These are phyloP conservation scores for Solanum lycopersicoides DNA, from an alignment of 257 asterid species.

Conservation along the genomic window DNA sequence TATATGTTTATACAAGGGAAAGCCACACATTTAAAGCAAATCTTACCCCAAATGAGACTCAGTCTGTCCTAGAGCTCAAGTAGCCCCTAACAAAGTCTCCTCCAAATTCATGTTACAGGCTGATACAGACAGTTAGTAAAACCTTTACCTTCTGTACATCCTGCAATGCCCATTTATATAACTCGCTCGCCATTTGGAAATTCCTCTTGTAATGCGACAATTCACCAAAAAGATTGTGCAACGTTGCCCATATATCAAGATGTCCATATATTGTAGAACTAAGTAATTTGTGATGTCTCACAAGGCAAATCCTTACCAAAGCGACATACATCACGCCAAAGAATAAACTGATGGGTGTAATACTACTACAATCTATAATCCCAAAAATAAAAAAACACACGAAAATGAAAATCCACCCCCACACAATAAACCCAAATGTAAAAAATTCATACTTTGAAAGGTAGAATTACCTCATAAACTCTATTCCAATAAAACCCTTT, in stretches of 20 bases:
- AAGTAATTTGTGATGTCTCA: background rate
- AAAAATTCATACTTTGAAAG: too few relatives aligned
- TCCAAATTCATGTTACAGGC: constrained; percentile 78
- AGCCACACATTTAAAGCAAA: background rate
- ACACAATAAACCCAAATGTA: too few relatives aligned
- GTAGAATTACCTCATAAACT: too few relatives aligned
- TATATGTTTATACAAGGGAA: background rate
- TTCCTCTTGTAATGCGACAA: constrained; percentile 56
- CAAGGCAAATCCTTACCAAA: constrained; percentile 31
- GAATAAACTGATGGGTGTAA: too few relatives aligned
- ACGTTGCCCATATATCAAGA: constrained; percentile 45
- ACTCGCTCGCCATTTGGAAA: constrained; percentile 46
- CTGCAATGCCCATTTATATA: constrained; percentile 55
- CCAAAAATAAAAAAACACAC: too few relatives aligned
- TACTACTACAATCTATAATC: too few relatives aligned
- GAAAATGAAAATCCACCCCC: too few relatives aligned
- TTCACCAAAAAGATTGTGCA: constrained; percentile 61
- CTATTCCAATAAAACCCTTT: too few relatives aligned
- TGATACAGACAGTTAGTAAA: constrained; percentile 35
- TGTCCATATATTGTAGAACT: constrained; percentile 3
- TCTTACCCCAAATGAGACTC: constrained; percentile 78
- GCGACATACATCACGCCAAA: background rate
- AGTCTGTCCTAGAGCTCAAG: constrained; percentile 86
- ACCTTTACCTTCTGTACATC: constrained; percentile 26
- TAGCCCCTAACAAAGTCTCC: constrained; percentile 63